phyloP scores from a whole-genome alignment of 177 flowering plant species.

The Vitis hybrid region DNA sequence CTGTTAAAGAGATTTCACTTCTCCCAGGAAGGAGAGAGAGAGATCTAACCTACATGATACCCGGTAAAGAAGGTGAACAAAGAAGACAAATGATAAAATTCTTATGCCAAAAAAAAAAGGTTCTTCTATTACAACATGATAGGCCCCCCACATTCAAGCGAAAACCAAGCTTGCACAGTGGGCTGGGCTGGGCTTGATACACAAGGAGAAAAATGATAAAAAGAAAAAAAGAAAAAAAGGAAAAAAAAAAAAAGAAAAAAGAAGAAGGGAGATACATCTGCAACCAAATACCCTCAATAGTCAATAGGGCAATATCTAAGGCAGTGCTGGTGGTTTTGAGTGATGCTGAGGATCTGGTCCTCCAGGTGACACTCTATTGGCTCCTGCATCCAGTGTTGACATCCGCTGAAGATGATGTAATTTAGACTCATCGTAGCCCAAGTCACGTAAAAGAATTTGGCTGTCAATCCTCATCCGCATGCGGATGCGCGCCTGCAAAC shows the following conservation, averaged over 20 bases:
- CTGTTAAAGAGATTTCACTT: too few relatives aligned
- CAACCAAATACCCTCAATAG: neutral
- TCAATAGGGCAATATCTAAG: neutral
- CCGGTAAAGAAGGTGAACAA: neutral
- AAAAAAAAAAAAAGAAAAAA: neutral
- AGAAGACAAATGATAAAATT: neutral
- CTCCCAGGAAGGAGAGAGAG: too few relatives aligned
- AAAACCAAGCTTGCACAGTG: too few relatives aligned
- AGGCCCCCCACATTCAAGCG: too few relatives aligned
- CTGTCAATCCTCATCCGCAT: neutral
- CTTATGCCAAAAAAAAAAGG: neutral
- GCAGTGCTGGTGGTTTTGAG: slow-evolving; percentile 8
- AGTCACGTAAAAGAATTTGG: slow-evolving; percentile 9
- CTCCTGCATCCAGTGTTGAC: neutral
- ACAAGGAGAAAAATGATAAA: too few relatives aligned
- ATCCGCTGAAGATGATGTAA: neutral
- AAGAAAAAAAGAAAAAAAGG: too few relatives aligned
- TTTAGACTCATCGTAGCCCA: slow-evolving; percentile 13
- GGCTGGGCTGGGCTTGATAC: too few relatives aligned
- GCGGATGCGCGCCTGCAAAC: slow-evolving; percentile 14
- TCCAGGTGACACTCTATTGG: slow-evolving; percentile 23
- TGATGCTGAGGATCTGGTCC: slow-evolving; percentile 33
- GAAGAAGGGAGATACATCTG: neutral
- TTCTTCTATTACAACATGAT: too few relatives aligned
- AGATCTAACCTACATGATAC: too few relatives aligned